Evolutionary conservation across 116 monocot genomes (phyloP).

Genomic region (Zostera marina): DNA sequence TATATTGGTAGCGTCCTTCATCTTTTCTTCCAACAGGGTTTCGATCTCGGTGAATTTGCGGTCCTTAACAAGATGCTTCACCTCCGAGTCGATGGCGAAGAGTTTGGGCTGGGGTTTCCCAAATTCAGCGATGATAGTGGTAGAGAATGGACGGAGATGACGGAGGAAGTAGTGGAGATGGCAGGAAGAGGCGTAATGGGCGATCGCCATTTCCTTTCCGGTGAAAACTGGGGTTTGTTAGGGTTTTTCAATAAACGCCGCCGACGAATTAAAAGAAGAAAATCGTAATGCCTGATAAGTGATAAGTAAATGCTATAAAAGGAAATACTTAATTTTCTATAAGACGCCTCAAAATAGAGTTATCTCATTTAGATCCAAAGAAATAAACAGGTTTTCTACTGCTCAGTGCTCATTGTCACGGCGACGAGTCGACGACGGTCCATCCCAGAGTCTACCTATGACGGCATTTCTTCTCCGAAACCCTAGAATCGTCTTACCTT

Average conservation of each 20-base stretch:
- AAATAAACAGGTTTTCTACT: neutral
- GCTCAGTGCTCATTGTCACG: neutral
- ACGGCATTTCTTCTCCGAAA: conserved; percentile 9
- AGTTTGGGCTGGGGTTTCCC: neutral
- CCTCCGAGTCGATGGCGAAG: conserved; percentile 15
- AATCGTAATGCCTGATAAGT: too few relatives aligned
- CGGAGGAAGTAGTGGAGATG: neutral
- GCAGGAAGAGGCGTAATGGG: conserved; percentile 1
- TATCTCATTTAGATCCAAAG: neutral
- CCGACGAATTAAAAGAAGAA: too few relatives aligned
- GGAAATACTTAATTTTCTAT: neutral
- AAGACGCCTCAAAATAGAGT: neutral
- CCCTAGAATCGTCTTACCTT: conserved; percentile 2
- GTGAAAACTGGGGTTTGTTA: neutral
- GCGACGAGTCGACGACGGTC: neutral
- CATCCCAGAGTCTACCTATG: conserved; percentile 4
- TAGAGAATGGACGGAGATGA: neutral
- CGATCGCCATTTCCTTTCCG: conserved; percentile 5
- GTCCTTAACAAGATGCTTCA: conserved; percentile 26
- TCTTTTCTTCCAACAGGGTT: conserved; percentile 12
- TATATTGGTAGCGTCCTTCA: conserved; percentile 1
- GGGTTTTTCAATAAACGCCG: neutral
- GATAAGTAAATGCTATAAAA: too few relatives aligned
- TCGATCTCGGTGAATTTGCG: conserved; percentile 28
- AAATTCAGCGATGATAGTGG: neutral